phyloP scores from a whole-genome alignment of 306 rosid genomes.

The Cajanus cajan region DNA sequence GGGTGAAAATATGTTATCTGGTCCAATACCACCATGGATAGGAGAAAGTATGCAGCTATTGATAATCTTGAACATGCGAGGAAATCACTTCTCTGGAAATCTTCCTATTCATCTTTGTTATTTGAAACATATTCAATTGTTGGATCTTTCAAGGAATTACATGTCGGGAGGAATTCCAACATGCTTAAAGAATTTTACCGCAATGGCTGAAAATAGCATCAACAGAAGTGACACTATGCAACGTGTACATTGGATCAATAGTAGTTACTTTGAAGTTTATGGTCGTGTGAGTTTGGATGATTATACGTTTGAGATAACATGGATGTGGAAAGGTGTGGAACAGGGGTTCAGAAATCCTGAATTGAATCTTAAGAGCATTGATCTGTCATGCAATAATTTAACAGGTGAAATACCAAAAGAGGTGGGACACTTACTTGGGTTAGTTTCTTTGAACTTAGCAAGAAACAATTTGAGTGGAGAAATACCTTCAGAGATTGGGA shows the following conservation, averaged over 20 bases:
- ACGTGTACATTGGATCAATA: too few relatives aligned
- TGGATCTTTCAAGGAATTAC: not conserved
- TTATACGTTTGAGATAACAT: not conserved
- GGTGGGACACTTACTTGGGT: not conserved
- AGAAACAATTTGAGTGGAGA: conserved; percentile 1
- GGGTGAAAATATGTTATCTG: not conserved
- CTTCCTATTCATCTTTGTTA: not conserved
- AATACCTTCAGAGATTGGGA: not conserved
- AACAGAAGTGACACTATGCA: not conserved
- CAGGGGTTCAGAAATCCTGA: conserved; percentile 35
- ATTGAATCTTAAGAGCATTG: not conserved
- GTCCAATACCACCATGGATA: conserved; percentile 24
- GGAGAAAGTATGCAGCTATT: not conserved
- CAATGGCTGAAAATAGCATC: not conserved
- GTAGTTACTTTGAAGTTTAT: too few relatives aligned
- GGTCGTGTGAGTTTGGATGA: too few relatives aligned
- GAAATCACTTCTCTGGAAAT: not conserved
- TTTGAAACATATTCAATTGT: not conserved
- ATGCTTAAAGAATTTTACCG: not conserved
- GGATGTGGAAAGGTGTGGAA: conserved; percentile 16
- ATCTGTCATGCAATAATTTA: not conserved
- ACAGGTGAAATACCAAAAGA: not conserved
- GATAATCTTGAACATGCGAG: not conserved
- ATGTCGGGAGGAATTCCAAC: not conserved
- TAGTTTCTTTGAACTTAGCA: not conserved